These are phyloP conservation scores for Cucurbita argyrosperma DNA, from an alignment of 306 rosid genomes.

Conservation along the genomic window DNA sequence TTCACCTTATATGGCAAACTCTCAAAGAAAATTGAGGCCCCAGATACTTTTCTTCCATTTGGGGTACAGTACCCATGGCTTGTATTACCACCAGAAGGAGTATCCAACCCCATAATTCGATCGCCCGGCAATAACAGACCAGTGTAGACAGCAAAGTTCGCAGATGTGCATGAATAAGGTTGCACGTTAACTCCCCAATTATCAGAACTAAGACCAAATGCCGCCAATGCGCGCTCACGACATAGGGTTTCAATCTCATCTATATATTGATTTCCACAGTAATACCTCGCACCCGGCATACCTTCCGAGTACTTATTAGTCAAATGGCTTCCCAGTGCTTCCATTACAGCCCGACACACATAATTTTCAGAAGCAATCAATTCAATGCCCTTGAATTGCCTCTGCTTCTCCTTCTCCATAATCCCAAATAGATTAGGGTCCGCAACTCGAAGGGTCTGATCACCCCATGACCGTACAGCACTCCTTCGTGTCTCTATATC, in stretches of 20 bases:
- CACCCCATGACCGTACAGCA: slow-evolving; percentile 61
- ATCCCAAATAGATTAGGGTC: slow-evolving; percentile 56
- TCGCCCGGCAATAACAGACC: slow-evolving; percentile 74
- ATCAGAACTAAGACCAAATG: slow-evolving; percentile 49
- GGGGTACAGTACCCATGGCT: slow-evolving; percentile 88
- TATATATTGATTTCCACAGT: slow-evolving; percentile 65
- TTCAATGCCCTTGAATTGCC: slow-evolving; percentile 73
- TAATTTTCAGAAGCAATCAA: slow-evolving; percentile 87
- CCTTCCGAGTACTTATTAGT: slow-evolving; percentile 90
- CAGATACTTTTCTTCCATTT: slow-evolving; percentile 73
- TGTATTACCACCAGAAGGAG: slow-evolving; percentile 94
- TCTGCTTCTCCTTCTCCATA: slow-evolving; percentile 72
- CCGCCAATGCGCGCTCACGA: slow-evolving; percentile 63
- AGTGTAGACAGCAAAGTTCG: slow-evolving; percentile 81
- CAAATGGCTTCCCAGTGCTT: slow-evolving; percentile 85
- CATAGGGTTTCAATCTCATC: slow-evolving; percentile 77
- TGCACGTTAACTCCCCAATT: slow-evolving; percentile 91
- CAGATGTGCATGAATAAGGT: slow-evolving; percentile 87
- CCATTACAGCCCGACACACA: slow-evolving; percentile 74
- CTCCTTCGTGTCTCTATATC: slow-evolving; percentile 46
- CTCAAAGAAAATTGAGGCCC: slow-evolving; percentile 85
- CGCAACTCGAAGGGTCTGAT: slow-evolving; percentile 39
- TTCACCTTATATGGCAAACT: slow-evolving; percentile 82
- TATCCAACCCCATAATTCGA: slow-evolving; percentile 86
- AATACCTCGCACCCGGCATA: slow-evolving; percentile 74